A percentile compares a stretch with the other conserved stretches of the same genome.
Conservation (phyloP, 2,329 filamentous ascomycete genomes). For the Ceratocystis harringtonii region DNA sequence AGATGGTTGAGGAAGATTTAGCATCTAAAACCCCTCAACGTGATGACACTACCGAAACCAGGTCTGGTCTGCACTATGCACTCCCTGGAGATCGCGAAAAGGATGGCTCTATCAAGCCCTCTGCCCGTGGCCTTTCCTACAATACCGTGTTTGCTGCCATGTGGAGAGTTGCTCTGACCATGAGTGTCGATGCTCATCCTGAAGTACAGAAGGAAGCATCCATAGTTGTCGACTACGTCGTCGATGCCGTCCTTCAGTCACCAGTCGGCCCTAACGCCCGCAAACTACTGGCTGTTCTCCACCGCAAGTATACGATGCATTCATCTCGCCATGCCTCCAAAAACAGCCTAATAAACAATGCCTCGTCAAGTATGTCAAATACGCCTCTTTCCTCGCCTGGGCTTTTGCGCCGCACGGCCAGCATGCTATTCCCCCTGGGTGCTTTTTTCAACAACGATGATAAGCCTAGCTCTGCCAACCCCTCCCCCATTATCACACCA, state of each 20-base stretch:
- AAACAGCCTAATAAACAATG: slow-evolving; percentile 27
- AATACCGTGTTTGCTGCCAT: slow-evolving; percentile 87
- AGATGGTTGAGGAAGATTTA: slow-evolving; percentile 69
- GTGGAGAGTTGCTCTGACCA: slow-evolving; percentile 83
- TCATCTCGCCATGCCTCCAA: slow-evolving; percentile 21
- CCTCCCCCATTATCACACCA: slow-evolving; percentile 18
- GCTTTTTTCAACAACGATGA: slow-evolving; percentile 38
- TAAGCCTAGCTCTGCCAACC: slow-evolving; percentile 25
- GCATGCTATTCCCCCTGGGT: slow-evolving; percentile 41
- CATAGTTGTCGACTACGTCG: slow-evolving; percentile 73
- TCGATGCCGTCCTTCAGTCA: slow-evolving; percentile 63
- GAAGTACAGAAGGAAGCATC: slow-evolving; percentile 78
- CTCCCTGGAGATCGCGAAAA: slow-evolving; percentile 39
- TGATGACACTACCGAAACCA: slow-evolving; percentile 42
- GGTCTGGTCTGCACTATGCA: slow-evolving; percentile 48
- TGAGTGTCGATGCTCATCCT: slow-evolving; percentile 87
- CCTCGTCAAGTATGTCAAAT: slow-evolving; percentile 15
- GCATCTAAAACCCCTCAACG: slow-evolving; percentile 42
- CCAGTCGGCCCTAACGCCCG: slow-evolving; percentile 57
- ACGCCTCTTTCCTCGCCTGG: slow-evolving; percentile 41
- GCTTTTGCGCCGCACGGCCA: slow-evolving; percentile 48
- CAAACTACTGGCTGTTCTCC: slow-evolving; percentile 58
- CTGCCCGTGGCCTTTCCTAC: slow-evolving; percentile 50
- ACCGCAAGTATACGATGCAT: slow-evolving; percentile 35
- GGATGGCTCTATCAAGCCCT: slow-evolving; percentile 42